phyloP scores from a whole-genome alignment of 805 yeast species.

The Wickerhamomyces bisporus region DNA sequence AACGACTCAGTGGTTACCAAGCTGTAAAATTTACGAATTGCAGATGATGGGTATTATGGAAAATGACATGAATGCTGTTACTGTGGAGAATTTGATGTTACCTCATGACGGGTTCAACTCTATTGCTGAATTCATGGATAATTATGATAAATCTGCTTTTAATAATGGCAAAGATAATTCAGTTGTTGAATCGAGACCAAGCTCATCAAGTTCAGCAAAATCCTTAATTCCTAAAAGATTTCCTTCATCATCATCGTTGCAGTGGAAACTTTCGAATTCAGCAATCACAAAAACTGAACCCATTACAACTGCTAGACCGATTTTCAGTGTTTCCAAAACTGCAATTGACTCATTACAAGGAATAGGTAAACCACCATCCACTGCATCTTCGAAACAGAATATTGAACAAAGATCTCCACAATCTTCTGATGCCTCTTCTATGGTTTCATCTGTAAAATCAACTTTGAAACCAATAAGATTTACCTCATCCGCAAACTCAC shows the following conservation, averaged over 20 bases:
- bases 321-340: constrained; percentile 10
- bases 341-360: constrained; percentile 6
- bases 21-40: constrained; percentile 88
- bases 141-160: constrained; percentile 61
- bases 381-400: background rate
- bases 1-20: constrained; percentile 77
- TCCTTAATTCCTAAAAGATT: constrained; percentile 1
- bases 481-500: background rate
- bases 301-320: constrained; percentile 11
- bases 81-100: constrained; percentile 52
- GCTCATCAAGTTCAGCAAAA: background rate
- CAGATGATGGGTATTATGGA: constrained; percentile 99
- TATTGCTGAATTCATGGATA: constrained; percentile 56
- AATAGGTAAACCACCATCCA: background rate
- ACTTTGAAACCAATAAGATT: background rate
- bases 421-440: background rate
- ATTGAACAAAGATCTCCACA: too few species aligned
- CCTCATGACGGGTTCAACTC: constrained; percentile 27
- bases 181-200: constrained; percentile 1
- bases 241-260: constrained; percentile 10
- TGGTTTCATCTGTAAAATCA: background rate
- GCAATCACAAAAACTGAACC: constrained; percentile 21
- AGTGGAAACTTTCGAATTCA: constrained; percentile 21
- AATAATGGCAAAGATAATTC: constrained; percentile 7
- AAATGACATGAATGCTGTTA: constrained; percentile 69